A percentile compares a stretch with the other conserved stretches of the same genome.
Evolutionary conservation across 2,329 filamentous ascomycete species (phyloP).

Genomic region (Pleomassaria siparia): DNA sequence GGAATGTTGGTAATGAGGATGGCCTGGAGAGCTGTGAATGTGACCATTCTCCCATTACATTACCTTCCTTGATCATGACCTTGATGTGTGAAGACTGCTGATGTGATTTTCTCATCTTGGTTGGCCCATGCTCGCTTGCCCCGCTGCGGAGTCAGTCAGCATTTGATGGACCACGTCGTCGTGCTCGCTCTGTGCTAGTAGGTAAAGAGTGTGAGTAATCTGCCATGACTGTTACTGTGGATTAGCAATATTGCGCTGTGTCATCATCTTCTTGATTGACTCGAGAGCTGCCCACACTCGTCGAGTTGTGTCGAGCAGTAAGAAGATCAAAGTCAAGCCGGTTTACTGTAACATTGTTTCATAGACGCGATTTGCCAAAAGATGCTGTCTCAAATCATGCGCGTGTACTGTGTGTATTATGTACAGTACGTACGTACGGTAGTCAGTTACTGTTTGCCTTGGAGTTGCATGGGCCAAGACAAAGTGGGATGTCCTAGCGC

Average conservation of each 20-base stretch:
- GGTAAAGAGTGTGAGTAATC: background rate
- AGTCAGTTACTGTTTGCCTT: too few relatives aligned
- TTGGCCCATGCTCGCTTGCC: background rate
- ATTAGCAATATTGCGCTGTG: background rate
- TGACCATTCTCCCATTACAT: slow-evolving; percentile 3
- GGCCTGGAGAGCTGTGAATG: slow-evolving; percentile 17
- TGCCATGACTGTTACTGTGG: background rate
- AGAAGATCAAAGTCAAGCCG: too few relatives aligned
- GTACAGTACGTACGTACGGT: too few relatives aligned
- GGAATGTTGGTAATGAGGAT: slow-evolving; percentile 15
- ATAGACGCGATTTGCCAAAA: too few relatives aligned
- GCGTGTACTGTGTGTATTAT: too few relatives aligned
- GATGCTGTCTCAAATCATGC: too few relatives aligned
- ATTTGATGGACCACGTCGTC: background rate
- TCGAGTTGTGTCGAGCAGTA: too few relatives aligned
- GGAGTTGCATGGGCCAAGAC: slow-evolving; percentile 12
- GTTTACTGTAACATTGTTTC: too few relatives aligned
- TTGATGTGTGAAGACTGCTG: background rate
- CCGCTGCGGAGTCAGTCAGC: slow-evolving; percentile 4
- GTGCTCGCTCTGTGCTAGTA: background rate
- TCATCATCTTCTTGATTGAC: too few relatives aligned
- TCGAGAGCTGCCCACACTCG: too few relatives aligned
- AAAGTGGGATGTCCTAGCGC: slow-evolving; percentile 12
- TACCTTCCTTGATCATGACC: background rate
- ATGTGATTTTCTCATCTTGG: background rate